Percentiles rank a stretch among this genome's conserved stretches.
Evolutionary conservation across 768 basidiomycete genomes (phyloP).

Genomic region (Lentinula lateritia): DNA sequence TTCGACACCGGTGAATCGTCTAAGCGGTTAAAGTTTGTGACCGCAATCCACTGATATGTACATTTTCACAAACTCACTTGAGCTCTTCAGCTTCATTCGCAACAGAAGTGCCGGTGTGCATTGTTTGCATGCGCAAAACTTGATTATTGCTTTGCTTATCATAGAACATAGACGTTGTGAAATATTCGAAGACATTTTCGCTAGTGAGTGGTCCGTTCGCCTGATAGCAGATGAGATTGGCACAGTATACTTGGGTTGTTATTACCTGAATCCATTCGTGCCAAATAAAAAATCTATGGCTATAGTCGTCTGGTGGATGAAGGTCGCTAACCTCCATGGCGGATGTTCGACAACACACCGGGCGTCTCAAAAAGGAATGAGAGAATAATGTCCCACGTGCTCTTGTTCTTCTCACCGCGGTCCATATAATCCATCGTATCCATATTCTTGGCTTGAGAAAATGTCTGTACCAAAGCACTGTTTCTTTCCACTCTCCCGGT

Average conservation of each 20-base stretch:
- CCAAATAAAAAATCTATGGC: slow-evolving; percentile 83
- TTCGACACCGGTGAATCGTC: slow-evolving; percentile 84
- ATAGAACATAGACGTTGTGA: slow-evolving; percentile 87
- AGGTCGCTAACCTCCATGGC: slow-evolving; percentile 54
- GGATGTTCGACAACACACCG: background rate
- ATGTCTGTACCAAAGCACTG: slow-evolving; percentile 12
- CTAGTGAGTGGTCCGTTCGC: slow-evolving; percentile 72
- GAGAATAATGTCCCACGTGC: slow-evolving; percentile 3
- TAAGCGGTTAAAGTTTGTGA: slow-evolving; percentile 20
- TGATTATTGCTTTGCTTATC: slow-evolving; percentile 94
- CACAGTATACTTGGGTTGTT: background rate
- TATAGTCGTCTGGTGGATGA: slow-evolving; percentile 79
- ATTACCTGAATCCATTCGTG: slow-evolving; percentile 82
- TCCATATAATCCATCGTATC: background rate
- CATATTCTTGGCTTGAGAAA: slow-evolving; percentile 6
- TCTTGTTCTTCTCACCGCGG: background rate
- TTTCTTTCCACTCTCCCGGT: slow-evolving; percentile 26
- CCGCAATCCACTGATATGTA: background rate
- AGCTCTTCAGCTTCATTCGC: slow-evolving; percentile 83
- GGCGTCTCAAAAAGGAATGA: background rate
- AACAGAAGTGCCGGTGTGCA: slow-evolving; percentile 73
- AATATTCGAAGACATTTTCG: slow-evolving; percentile 87
- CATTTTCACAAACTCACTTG: slow-evolving; percentile 44
- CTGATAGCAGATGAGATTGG: slow-evolving; percentile 23
- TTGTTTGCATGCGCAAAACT: slow-evolving; percentile 89